Evolutionary conservation across 2,329 filamentous ascomycete species (phyloP), one percentile per base, ranked within the genome.

Genomic region (Cladophialophora psammophila): DNA sequence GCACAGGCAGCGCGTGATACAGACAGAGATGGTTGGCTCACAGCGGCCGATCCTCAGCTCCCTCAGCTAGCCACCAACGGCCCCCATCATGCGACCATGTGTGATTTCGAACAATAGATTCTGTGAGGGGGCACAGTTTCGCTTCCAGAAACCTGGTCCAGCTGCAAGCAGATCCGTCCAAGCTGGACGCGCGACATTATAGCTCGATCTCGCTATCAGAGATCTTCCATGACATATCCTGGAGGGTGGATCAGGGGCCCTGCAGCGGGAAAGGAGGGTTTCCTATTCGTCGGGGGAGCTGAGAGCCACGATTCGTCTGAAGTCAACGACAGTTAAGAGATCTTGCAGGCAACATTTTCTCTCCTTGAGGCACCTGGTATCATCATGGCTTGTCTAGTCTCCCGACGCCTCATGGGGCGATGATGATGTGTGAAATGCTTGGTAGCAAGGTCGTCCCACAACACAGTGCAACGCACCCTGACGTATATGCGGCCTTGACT

Each of bases 11-110:
- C 15, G 45, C 12, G 48, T 38, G 36, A 40, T 15, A 40, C 26
- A 50, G 12, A 15, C 9, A 54, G 9, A 58, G 31, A 40, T 64
- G 42, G 54, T 53, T 64, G 63, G 56, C 26, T 36, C 57, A 52
- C 35, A 13, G 18, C 18, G 9, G 35, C 48, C 26, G 63, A 60
- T 59, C 48, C 20, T 55, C 45, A 54, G 53, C 45, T 55, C 36
- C 13, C 26, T 65, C 50, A 65, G 40, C 53, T 40, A 52, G 58
- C 58, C 53, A 57, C 26, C 26, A 40, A 15, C 50, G 9, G 63
- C 52, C 58, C 63, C 53, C 31, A 60, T 38, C 40, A 18, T 42
- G 13, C 38, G 12, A 18, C 34, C 10, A 12, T 45, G 20, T 40
- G 12, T n/a, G 54, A 31, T 7, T 12, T 26, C 40, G 13, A 31